These are phyloP conservation scores for Thalassia testudinum DNA, from an alignment of 116 monocot species.

Conservation along the genomic window DNA sequence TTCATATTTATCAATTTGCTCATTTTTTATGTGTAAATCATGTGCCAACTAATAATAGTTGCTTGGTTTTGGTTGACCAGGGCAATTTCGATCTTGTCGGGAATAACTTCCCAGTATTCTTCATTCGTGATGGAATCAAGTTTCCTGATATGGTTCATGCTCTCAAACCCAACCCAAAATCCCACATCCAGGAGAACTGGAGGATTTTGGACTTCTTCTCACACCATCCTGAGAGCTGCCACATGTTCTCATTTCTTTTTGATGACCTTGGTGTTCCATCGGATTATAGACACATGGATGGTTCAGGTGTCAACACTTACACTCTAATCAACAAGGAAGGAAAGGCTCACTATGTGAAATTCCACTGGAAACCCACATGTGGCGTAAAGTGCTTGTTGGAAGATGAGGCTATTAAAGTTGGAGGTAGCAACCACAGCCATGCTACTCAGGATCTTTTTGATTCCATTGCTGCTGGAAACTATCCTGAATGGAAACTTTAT, in stretches of 20 bases:
- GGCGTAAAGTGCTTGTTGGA: constrained; percentile 64
- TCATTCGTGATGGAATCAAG: constrained; percentile 83
- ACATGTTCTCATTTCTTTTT: constrained; percentile 91
- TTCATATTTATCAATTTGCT: no score
- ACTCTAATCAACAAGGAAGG: constrained; percentile 61
- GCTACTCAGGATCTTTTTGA: constrained; percentile 84
- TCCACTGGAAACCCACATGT: constrained; percentile 91
- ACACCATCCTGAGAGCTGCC: constrained; percentile 78
- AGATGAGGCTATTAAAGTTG: constrained; percentile 63
- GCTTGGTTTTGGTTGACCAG: constrained; percentile 14
- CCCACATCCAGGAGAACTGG: constrained; percentile 93
- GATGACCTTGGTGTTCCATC: constrained; percentile 73
- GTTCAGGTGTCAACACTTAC: constrained; percentile 79
- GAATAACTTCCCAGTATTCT: constrained; percentile 96
- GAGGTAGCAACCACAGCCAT: constrained; percentile 84
- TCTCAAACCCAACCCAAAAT: constrained; percentile 77
- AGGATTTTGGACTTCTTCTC: constrained; percentile 87
- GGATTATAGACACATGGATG: constrained; percentile 89
- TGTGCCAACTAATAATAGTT: not conserved
- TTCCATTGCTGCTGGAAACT: constrained; percentile 73
- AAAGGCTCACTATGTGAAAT: constrained; percentile 70
- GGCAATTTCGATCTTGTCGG: constrained; percentile 86
- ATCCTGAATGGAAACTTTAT: constrained; percentile 78
- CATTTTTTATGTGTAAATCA: no score
- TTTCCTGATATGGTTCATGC: constrained; percentile 95